A percentile compares a stretch with the other conserved stretches of the same genome.
Evolutionary conservation across 139 green algal species (phyloP).

Genomic region (Closterium sp.): DNA sequence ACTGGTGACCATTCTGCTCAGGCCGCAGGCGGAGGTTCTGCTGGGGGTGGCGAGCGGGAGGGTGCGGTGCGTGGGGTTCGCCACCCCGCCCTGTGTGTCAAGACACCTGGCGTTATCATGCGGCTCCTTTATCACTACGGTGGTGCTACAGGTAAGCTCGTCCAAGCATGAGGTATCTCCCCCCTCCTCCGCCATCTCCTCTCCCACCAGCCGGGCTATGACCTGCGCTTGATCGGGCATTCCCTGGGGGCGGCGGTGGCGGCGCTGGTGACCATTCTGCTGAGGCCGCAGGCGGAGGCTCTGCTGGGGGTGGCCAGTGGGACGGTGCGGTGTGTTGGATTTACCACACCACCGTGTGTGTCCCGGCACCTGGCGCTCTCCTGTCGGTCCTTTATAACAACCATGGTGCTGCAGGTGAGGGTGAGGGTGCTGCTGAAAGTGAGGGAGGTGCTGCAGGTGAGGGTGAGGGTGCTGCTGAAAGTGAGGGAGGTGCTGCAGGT

Average conservation of each 20-base stretch:
- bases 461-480: no score
- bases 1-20: slow-evolving; percentile 32
- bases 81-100: background rate
- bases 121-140: background rate
- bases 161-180: no score
- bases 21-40: background rate
- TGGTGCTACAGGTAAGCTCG: background rate
- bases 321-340: slow-evolving; percentile 3
- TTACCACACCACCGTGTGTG: background rate
- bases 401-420: no score
- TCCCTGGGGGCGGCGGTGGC: background rate
- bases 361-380: background rate
- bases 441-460: no score
- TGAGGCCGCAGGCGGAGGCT: background rate
- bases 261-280: slow-evolving; percentile 31
- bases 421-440: no score
- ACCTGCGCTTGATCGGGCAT: slow-evolving; percentile 33
- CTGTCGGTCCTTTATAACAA: no score
- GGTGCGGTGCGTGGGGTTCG: slow-evolving; percentile 30
- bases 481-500: no score
- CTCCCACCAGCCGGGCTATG: slow-evolving; percentile 3
- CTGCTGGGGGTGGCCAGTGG: slow-evolving; percentile 7
- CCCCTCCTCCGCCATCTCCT: slow-evolving; percentile 1
- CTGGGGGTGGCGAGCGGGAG: background rate
- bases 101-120: background rate